Percentiles rank a stretch among this genome's conserved stretches.
phyloP scores from a whole-genome alignment of 179 eudicot species.

The Spergularia azorica region DNA sequence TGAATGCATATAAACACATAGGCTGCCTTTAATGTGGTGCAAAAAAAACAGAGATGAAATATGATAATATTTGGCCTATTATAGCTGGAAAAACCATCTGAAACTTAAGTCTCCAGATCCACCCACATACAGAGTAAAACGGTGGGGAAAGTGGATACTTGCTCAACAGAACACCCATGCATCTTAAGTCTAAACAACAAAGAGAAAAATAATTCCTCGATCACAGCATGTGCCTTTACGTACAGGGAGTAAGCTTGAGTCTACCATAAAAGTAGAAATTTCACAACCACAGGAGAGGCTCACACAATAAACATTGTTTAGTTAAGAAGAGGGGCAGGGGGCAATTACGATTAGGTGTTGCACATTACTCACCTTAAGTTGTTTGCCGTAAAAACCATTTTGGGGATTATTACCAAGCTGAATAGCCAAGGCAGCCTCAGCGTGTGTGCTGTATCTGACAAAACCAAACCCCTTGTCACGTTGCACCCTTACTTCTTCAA shows the following conservation, averaged over 20 bases:
- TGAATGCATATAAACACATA: background rate
- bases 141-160: background rate
- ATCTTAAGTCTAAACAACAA: too few relatives aligned
- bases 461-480: slow-evolving; percentile 99
- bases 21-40: too few relatives aligned
- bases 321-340: too few relatives aligned
- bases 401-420: slow-evolving; percentile 83
- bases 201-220: background rate
- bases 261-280: background rate
- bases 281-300: background rate
- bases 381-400: slow-evolving; percentile 66
- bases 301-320: background rate
- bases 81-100: background rate
- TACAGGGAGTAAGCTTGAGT: background rate
- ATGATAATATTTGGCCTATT: background rate
- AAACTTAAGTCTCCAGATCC: background rate
- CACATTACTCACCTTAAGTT: slow-evolving; percentile 65
- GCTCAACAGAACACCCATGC: background rate
- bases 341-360: background rate
- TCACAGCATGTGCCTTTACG: background rate
- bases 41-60: background rate
- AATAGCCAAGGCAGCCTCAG: slow-evolving; percentile 93
- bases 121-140: background rate
- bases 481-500: slow-evolving; percentile 95
- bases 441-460: slow-evolving; percentile 92